A percentile compares a stretch with the other conserved stretches of the same genome.
Evolutionary conservation across 2,329 filamentous ascomycete species (phyloP).

Genomic region (Penicillium glabrum): DNA sequence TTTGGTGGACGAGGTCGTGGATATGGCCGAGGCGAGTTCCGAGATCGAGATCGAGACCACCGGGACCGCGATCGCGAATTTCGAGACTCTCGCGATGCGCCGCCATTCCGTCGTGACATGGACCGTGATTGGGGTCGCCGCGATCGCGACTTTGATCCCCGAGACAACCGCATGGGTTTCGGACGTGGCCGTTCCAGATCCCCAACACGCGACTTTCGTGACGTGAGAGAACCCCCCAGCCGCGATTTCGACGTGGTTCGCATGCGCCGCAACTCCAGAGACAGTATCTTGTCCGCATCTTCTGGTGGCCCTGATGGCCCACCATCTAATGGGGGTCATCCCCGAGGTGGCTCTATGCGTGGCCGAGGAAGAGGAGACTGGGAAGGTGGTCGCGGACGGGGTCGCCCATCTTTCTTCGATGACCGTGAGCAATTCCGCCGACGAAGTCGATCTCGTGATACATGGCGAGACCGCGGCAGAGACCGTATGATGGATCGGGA

Average conservation of each 20-base stretch:
- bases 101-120: conserved; percentile 40
- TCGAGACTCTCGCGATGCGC: conserved; percentile 43
- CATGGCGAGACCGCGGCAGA: conserved; percentile 41
- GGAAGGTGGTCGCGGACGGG: conserved; percentile 44
- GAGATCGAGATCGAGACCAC: conserved; percentile 62
- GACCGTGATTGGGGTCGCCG: conserved; percentile 49
- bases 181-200: conserved; percentile 48
- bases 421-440: conserved; percentile 45
- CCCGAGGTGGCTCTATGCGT: conserved; percentile 39
- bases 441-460: conserved; percentile 46
- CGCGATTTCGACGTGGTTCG: conserved; percentile 41
- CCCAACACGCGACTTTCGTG: conserved; percentile 44
- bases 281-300: conserved; percentile 41
- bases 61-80: conserved; percentile 46
- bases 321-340: conserved; percentile 32
- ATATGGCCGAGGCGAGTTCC: conserved; percentile 35
- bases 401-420: conserved; percentile 40
- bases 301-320: conserved; percentile 38
- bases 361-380: conserved; percentile 46
- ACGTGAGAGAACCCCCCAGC: conserved; percentile 34
- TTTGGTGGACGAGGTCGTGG: conserved; percentile 47
- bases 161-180: conserved; percentile 45
- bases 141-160: conserved; percentile 47
- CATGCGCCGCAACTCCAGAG: conserved; percentile 45
- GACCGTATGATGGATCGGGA: conserved; percentile 29